phyloP scores from a whole-genome alignment of 2,329 filamentous ascomycete genomes.

The Phialemonium atrogriseum region DNA sequence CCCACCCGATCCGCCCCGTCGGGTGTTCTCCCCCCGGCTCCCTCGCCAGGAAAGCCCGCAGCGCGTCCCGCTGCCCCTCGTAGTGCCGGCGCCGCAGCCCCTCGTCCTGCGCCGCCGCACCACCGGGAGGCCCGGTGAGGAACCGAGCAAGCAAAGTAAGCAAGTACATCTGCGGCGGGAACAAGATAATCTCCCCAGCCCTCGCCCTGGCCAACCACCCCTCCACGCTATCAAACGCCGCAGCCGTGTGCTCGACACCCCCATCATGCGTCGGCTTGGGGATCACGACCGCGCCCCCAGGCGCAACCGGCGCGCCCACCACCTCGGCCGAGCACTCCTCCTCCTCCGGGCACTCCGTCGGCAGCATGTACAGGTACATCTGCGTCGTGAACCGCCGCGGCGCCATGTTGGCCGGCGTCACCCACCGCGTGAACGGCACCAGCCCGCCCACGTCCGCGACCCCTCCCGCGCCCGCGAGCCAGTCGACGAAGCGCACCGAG shows the following conservation, averaged over 20 bases:
- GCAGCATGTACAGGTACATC: slow-evolving; percentile 93
- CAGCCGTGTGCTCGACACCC: slow-evolving; percentile 52
- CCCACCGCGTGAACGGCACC: slow-evolving; percentile 82
- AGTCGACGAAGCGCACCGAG: slow-evolving; percentile 57
- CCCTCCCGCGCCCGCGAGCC: slow-evolving; percentile 48
- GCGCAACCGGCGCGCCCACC: too few species aligned
- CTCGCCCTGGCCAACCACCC: slow-evolving; percentile 61
- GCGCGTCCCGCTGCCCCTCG: slow-evolving; percentile 38
- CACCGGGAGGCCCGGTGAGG: slow-evolving; percentile 27
- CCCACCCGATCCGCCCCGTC: slow-evolving; percentile 43
- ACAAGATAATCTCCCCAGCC: slow-evolving; percentile 66
- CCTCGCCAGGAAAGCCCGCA: slow-evolving; percentile 44
- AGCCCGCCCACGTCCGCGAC: slow-evolving; percentile 59
- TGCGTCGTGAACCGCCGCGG: slow-evolving; percentile 83
- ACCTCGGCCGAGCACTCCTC: too few species aligned
- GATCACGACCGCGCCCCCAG: too few species aligned
- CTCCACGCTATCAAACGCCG: slow-evolving; percentile 63
- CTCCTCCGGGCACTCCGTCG: slow-evolving; percentile 33
- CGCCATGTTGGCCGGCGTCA: slow-evolving; percentile 67
- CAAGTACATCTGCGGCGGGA: slow-evolving; percentile 82
- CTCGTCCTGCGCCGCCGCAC: slow-evolving; percentile 14
- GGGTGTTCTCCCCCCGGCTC: slow-evolving; percentile 32
- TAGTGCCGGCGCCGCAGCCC: slow-evolving; percentile 24
- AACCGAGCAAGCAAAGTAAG: slow-evolving; percentile 50
- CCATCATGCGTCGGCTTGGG: slow-evolving; percentile 66